Evolutionary conservation across 208 protist genomes (phyloP).

Genomic region (Trypanosoma platydactyli): DNA sequence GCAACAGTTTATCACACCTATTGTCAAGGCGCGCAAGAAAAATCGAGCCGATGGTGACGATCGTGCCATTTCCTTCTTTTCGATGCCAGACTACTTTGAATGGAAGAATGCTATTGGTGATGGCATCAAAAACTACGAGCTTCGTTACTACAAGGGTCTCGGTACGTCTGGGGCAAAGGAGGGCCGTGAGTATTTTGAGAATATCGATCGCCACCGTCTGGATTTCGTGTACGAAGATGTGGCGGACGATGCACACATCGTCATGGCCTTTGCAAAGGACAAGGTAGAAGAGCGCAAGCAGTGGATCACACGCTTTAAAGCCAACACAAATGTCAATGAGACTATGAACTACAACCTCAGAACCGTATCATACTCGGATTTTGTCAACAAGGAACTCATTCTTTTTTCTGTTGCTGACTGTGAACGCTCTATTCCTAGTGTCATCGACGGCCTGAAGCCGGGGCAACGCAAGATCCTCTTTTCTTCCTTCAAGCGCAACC

Average conservation of each 20-base stretch:
- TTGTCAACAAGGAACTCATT: constrained; percentile 99
- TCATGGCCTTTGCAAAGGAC: constrained; percentile 99
- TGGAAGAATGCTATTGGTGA: constrained; percentile 91
- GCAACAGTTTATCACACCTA: constrained; percentile 99
- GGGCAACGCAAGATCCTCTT: constrained; percentile 99
- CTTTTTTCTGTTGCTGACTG: constrained; percentile 98
- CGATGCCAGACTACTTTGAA: constrained; percentile 98
- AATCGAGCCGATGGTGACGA: constrained; percentile 48
- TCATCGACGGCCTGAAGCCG: constrained; percentile 99
- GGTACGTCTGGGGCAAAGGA: constrained; percentile 96
- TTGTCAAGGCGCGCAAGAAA: constrained; percentile 98
- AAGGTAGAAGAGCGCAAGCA: constrained; percentile 97
- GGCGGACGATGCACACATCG: constrained; percentile 94
- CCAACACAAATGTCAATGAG: constrained; percentile 80
- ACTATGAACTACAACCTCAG: constrained; percentile 91
- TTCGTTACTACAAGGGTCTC: constrained; percentile 99
- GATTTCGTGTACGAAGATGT: constrained; percentile 90
- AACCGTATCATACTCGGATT: constrained; percentile 94
- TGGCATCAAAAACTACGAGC: constrained; percentile 88
- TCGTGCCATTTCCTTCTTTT: constrained; percentile 97
- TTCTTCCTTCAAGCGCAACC: constrained; percentile 99
- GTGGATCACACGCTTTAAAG: constrained; percentile 95
- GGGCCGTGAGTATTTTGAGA: constrained; percentile 99
- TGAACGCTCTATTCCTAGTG: constrained; percentile 93
- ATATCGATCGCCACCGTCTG: constrained; percentile 97